Evolutionary conservation across 306 rosid genomes (phyloP).

Genomic region (Vigna reflexopilosa): DNA sequence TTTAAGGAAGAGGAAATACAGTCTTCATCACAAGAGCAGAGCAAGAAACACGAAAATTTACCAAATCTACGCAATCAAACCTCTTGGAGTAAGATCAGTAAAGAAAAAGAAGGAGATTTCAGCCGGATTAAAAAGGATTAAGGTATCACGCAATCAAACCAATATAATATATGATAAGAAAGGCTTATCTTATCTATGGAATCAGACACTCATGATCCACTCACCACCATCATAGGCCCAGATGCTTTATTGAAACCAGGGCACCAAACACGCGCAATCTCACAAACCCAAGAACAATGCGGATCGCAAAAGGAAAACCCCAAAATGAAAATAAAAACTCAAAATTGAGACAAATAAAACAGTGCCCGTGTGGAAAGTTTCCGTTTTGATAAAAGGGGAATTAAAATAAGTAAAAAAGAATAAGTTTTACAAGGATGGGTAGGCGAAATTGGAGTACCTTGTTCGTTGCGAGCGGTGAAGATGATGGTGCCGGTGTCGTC

Average conservation of each 20-base stretch:
- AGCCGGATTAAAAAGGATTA: not conserved
- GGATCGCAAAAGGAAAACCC: constrained; percentile 29
- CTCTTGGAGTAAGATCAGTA: not conserved
- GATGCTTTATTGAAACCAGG: not conserved
- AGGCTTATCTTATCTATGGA: not conserved
- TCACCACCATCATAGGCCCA: not conserved
- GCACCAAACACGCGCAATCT: not conserved
- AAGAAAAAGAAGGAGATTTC: constrained; percentile 7
- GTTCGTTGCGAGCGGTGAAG: constrained; percentile 79
- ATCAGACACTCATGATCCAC: constrained; percentile 1
- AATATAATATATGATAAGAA: not conserved
- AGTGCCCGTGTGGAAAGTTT: not conserved
- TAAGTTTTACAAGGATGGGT: not conserved
- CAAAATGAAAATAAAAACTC: not conserved
- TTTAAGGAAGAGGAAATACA: not conserved
- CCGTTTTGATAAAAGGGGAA: not conserved
- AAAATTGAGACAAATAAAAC: constrained; percentile 1
- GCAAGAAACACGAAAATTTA: not conserved
- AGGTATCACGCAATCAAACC: not conserved
- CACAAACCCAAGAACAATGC: constrained; percentile 4
- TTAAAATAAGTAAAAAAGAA: not conserved
- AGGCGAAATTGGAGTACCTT: constrained; percentile 51
- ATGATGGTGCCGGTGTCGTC: constrained; percentile 79
- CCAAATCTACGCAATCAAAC: not conserved
- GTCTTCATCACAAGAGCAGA: constrained; percentile 17